phyloP scores from a whole-genome alignment of 1,284 basidiomycete genomes.

The Tylopilus orsonianus region DNA sequence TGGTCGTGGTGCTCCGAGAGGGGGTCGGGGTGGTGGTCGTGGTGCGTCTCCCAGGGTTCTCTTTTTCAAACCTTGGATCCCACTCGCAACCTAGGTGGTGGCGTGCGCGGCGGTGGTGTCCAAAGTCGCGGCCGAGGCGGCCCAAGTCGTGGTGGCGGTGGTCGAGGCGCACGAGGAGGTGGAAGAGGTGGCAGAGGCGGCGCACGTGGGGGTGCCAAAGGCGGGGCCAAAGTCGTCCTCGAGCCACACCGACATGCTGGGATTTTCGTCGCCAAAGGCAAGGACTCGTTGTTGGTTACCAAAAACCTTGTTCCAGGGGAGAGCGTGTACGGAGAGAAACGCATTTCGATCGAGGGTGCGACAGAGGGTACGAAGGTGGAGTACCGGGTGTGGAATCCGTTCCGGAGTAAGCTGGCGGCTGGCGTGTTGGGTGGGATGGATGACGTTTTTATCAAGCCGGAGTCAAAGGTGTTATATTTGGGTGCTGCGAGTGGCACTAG shows the following conservation, averaged over 20 bases:
- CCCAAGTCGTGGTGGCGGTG: conserved; percentile 32
- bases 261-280: conserved; percentile 92
- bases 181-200: conserved; percentile 37
- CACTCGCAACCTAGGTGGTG: conserved; percentile 19
- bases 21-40: conserved; percentile 38
- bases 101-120: conserved; percentile 32
- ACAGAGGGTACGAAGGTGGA: conserved; percentile 89
- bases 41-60: conserved; percentile 8
- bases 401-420: conserved; percentile 95
- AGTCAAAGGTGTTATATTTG: conserved; percentile 96
- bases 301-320: conserved; percentile 98
- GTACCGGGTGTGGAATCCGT: conserved; percentile 99
- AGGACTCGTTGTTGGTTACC: conserved; percentile 97
- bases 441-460: conserved; percentile 90
- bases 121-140: conserved; percentile 26
- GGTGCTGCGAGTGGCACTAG: conserved; percentile 97
- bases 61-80: conserved; percentile 2
- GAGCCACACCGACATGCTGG: conserved; percentile 96
- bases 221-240: conserved; percentile 85
- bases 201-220: conserved; percentile 59
- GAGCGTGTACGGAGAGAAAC: conserved; percentile 98
- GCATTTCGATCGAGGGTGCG: conserved; percentile 80
- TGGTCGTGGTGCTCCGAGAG: conserved; percentile 47
- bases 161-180: conserved; percentile 37
- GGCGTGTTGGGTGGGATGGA: conserved; percentile 97